These are phyloP conservation scores for Cordyceps militaris DNA, from an alignment of 2,329 filamentous ascomycete genomes.

Conservation along the genomic window DNA sequence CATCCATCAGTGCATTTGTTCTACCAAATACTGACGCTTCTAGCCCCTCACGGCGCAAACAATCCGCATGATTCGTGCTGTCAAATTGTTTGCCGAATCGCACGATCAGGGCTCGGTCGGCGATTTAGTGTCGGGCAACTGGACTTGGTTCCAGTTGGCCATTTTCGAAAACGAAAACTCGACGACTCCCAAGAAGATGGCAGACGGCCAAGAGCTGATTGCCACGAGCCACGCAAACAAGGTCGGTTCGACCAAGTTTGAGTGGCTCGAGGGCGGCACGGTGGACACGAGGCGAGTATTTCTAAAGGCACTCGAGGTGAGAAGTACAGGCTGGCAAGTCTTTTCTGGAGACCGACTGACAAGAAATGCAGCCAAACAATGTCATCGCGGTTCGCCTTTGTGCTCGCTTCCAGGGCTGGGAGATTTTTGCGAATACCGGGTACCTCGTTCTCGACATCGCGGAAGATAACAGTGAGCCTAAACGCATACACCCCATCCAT, in stretches of 20 bases:
- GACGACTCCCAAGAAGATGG: not conserved
- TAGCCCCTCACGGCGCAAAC: not conserved
- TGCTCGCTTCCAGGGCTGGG: slow-evolving; percentile 9
- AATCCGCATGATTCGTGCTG: not conserved
- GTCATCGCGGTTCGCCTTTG: slow-evolving; percentile 14
- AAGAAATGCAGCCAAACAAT: slow-evolving; percentile 4
- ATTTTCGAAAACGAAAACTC: slow-evolving; percentile 5
- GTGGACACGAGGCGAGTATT: slow-evolving; percentile 9
- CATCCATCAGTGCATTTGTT: not conserved
- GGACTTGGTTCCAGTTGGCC: slow-evolving; percentile 15
- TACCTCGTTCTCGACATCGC: slow-evolving; percentile 13
- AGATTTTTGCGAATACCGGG: slow-evolving; percentile 6
- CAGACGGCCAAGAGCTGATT: slow-evolving; percentile 4
- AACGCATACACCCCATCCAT: no score
- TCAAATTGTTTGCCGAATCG: slow-evolving; percentile 13
- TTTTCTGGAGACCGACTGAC: not conserved
- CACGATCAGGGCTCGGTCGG: slow-evolving; percentile 12
- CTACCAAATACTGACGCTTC: not conserved
- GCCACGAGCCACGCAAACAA: slow-evolving; percentile 10
- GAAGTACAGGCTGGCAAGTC: not conserved
- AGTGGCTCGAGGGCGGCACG: slow-evolving; percentile 8
- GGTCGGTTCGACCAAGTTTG: not conserved
- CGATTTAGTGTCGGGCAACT: slow-evolving; percentile 7
- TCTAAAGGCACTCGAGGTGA: slow-evolving; percentile 9
- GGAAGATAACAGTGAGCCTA: slow-evolving; percentile 3